Percentiles rank a stretch among this genome's conserved stretches.
Evolutionary conservation across 306 rosid species (phyloP).

Genomic region (Oemleria cerasiformis): DNA sequence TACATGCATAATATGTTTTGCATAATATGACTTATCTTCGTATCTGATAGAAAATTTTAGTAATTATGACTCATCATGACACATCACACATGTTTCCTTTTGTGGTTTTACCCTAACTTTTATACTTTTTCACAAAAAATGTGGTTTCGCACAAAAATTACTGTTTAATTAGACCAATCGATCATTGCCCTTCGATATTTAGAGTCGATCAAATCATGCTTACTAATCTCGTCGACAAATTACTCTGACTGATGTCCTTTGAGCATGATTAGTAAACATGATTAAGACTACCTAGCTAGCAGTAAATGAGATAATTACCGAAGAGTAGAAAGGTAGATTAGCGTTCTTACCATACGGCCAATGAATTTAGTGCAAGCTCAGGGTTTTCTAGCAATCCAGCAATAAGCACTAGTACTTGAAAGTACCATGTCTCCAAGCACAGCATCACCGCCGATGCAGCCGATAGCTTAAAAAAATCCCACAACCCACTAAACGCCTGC

Average conservation of each 20-base stretch:
- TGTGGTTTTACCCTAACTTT: neutral
- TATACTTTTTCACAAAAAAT: neutral
- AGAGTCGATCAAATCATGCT: too few relatives aligned
- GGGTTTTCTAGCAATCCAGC: constrained; percentile 65
- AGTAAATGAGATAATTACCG: neutral
- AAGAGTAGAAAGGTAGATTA: neutral
- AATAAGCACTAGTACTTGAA: constrained; percentile 57
- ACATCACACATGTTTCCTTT: neutral
- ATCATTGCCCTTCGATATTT: too few relatives aligned
- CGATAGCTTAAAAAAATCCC: constrained; percentile 51
- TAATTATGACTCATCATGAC: neutral
- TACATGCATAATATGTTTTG: neutral
- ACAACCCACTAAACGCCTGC: constrained; percentile 49
- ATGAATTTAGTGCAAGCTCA: constrained; percentile 57
- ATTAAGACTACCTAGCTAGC: too few relatives aligned
- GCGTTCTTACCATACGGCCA: constrained; percentile 53
- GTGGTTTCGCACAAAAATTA: neutral
- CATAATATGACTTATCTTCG: neutral
- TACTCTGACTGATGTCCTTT: too few relatives aligned
- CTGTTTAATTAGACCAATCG: too few relatives aligned
- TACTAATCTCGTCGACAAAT: too few relatives aligned
- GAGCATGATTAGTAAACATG: too few relatives aligned
- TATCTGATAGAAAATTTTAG: too few relatives aligned
- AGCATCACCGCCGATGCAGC: constrained; percentile 73
- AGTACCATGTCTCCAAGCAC: constrained; percentile 75